Evolutionary conservation across 148 eudicot genomes (phyloP), one percentile per base, ranked within the genome.

Genomic region (Amaranthus cruentus): DNA sequence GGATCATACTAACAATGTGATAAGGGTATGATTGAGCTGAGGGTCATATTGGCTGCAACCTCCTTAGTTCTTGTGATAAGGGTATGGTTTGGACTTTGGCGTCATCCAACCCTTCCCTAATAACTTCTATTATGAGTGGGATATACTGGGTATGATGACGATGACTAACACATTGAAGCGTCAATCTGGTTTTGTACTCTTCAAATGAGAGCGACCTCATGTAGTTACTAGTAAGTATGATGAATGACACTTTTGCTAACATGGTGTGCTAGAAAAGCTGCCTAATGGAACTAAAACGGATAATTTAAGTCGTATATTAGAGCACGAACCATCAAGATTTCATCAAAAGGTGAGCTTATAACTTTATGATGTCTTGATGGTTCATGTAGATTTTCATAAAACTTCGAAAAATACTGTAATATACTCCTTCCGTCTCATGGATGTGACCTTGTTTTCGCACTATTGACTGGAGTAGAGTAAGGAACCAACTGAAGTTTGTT

Each of bases 361-460:
- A 18, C 18, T 18, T 18, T 18, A 18, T 18, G 18, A 18, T 18
- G 18, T 18, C 18, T 18, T 18, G 18, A 18, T 18, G 18, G 18
- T 18, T 18, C 18, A 58, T 66, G 46, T 11, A 75, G 66, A 47
- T 38, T 43, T 28, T 59, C 56, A 63, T 10, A 75, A 9, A 59
- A 58, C 79, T 53, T 50, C 68, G 1, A 59, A 68, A 60, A 66
- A 71, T 12, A 18, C 18, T 18, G 18, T 18, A 18, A 18, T 18
- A 18, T 18, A 18, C 18, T 18, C 18, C 47, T 7, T 28, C 14
- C 9, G 47, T 53, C 66, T 46, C 44, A 53, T 43, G 66, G 75
- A 6, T 69, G 79, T 80, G 38, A 58, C 62, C 13, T 14, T 73
- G 60, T 28, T 46, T 42, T 21, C 6, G n/a, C 11, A 61, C 3